Base-by-base conservation (phyloP, 2,329 filamentous ascomycete genomes). In the Myriosclerotinia scirpicola region DNA sequence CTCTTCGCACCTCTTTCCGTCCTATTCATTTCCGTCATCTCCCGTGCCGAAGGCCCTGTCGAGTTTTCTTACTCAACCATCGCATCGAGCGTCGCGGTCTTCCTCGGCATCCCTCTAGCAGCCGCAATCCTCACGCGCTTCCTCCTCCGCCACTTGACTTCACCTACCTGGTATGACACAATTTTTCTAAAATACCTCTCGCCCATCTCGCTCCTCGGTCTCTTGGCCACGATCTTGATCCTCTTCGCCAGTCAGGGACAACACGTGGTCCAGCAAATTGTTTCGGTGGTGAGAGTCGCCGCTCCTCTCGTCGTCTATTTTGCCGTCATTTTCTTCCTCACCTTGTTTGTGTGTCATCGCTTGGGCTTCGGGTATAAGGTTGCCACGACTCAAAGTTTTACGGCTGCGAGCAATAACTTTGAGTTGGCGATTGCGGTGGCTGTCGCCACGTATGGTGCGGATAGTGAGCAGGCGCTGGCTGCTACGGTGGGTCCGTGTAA, bases 361-460 rank as follows among this genome's bases (percentile, higher is more conserved):
- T 78, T 89, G n/a, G 90, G 91, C 0, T 93, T 93, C 67, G 87
- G 86, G 0, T 96, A 96, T 75, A 83, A 83, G 46, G 76, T 93
- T 0, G 84, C 85, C 1, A 83, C 84, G 14, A 94, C 92, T 2
- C 92, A 96, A 78, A 93, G 90, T 75, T 95, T 96, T 73, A 96
- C 91, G 0, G 93, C 92, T 0, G 90, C 91, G 0, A 96, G 92
- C 76, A 97, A 97, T 75, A 96, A 97, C 76, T 97, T 97, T 74
- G 93, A 97, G 80, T 80, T 97, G 34, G 92, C 93, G 0, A 96
- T 97, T 78, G 92, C 92, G 0, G 92, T 97, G 0, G 91, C 91
- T 0, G 88, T 96, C 3, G 90, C 92, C 0, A 89, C 89, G 0
- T 96, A 90, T 78, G 93, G 92, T 0, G 83, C 89, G 0, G 80